Conservation (phyloP, 1,139 yeast species). For the Sporopachydermia cereana region DNA sequence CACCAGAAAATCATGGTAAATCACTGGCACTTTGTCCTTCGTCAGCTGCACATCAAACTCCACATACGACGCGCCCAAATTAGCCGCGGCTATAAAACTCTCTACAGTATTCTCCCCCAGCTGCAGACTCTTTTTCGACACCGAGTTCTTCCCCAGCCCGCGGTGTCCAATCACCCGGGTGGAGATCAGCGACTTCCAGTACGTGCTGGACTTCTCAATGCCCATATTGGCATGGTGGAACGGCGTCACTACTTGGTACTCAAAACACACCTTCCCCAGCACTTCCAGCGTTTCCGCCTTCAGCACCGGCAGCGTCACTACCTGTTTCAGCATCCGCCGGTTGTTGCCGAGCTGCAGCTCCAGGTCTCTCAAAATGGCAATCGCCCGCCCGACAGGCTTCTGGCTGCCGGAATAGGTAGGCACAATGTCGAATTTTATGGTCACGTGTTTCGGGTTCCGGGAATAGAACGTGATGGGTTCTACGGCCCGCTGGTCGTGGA, state of each 20-base stretch:
- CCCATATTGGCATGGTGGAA: slow-evolving; percentile 65
- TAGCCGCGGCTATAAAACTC: slow-evolving; percentile 93
- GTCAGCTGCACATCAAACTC: slow-evolving; percentile 96
- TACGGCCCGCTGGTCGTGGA: slow-evolving; percentile 71
- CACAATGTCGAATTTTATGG: slow-evolving; percentile 71
- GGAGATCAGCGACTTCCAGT: slow-evolving; percentile 84
- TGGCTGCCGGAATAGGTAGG: slow-evolving; percentile 69
- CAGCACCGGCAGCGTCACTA: slow-evolving; percentile 66
- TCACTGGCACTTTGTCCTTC: slow-evolving; percentile 86
- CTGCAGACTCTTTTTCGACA: slow-evolving; percentile 64
- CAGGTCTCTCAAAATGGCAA: slow-evolving; percentile 55
- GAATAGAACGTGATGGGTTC: slow-evolving; percentile 77
- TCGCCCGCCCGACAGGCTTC: slow-evolving; percentile 71
- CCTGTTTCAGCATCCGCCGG: slow-evolving; percentile 55
- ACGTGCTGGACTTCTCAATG: slow-evolving; percentile 62
- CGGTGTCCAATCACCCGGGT: slow-evolving; percentile 95
- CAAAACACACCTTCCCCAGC: slow-evolving; percentile 69
- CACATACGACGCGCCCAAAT: slow-evolving; percentile 83
- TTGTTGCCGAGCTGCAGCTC: slow-evolving; percentile 62
- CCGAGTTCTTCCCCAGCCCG: slow-evolving; percentile 80
- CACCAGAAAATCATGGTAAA: slow-evolving; percentile 89
- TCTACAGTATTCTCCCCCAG: slow-evolving; percentile 94
- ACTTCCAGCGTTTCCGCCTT: slow-evolving; percentile 63
- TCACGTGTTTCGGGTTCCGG: slow-evolving; percentile 35
- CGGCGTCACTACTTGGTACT: slow-evolving; percentile 59